These are phyloP conservation scores for Arthrobotrys conoides DNA, from an alignment of 2,329 filamentous ascomycete genomes.

Conservation along the genomic window DNA sequence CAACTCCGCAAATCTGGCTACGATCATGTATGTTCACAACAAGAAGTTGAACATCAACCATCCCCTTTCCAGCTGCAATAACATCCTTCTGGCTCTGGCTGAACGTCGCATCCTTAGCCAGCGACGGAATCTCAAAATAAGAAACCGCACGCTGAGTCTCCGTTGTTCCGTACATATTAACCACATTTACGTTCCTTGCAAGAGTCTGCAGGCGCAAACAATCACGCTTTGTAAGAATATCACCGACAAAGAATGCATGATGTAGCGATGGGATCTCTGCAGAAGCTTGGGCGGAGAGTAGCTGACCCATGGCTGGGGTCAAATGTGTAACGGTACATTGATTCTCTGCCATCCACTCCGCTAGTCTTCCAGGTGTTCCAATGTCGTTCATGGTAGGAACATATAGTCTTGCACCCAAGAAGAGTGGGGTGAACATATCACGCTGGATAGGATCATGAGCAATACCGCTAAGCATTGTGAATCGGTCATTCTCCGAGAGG, in stretches of 20 bases:
- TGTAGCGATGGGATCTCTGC: slow-evolving; percentile 83
- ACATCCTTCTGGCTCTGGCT: slow-evolving; percentile 74
- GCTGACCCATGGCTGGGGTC: slow-evolving; percentile 96
- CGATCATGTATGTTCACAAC: slow-evolving; percentile 80
- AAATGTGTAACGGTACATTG: slow-evolving; percentile 85
- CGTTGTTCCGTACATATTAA: slow-evolving; percentile 91
- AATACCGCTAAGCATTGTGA: slow-evolving; percentile 88
- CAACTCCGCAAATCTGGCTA: slow-evolving; percentile 79
- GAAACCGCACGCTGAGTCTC: slow-evolving; percentile 86
- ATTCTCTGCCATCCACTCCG: slow-evolving; percentile 87
- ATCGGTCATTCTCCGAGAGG: slow-evolving; percentile 79
- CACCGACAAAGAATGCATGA: slow-evolving; percentile 90
- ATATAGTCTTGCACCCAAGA: slow-evolving; percentile 83
- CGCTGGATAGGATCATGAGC: slow-evolving; percentile 79
- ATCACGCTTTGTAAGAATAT: slow-evolving; percentile 87
- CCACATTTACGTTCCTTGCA: slow-evolving; percentile 80
- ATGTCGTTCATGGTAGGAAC: slow-evolving; percentile 87
- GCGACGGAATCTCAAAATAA: slow-evolving; percentile 82
- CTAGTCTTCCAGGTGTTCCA: slow-evolving; percentile 80
- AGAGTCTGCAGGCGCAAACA: slow-evolving; percentile 82
- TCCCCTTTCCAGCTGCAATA: slow-evolving; percentile 86
- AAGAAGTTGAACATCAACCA: slow-evolving; percentile 88
- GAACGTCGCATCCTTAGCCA: slow-evolving; percentile 73
- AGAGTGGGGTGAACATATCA: slow-evolving; percentile 92
- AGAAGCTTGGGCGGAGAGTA: slow-evolving; percentile 85